Evolutionary conservation across 176 grass and related monocot species (phyloP), one percentile per base, ranked within the genome.

Genomic region (Oryza punctata): DNA sequence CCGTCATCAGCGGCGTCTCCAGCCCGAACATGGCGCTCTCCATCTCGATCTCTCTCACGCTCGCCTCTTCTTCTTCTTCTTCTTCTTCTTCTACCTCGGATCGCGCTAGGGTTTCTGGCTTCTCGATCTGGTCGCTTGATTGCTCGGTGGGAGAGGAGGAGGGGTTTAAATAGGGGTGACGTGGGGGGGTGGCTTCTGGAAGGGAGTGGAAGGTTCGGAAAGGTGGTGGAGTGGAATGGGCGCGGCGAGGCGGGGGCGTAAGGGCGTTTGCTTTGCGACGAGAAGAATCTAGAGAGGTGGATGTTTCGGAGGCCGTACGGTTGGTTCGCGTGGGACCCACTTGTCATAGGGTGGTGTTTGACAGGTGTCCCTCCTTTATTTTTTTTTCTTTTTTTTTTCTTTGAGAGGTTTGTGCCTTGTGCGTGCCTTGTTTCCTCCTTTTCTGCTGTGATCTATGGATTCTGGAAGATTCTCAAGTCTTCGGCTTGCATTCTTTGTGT

Each of bases 1-100:
- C 84, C 77, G 84, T 81, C 77, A 93, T 44, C 84, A 96, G 73
- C 11, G 94, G 94, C 2, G 40, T 74, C 67, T 97, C 91, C 15
- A 89, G 13, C 35, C 91, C 86, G 70, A 93, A 86, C 81, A 92
- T 23, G 54, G 82, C 88, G 70, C 37, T 18, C 28, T 92, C 93
- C 93, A 95, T 90, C 52, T 32, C 37, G 30, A 32, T 32, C 33
- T 38, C 35, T 7, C 35, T 67, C 26, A 1, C 25, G 7, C 40
- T 33, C 32, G 32, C 32, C 32, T 33, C 32, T 0, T 29, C 28
- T 29, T 29, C 10, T 26, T 7, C 28, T 29, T 29, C 10, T 26
- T 7, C 21, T 38, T 7, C 11, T 57, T 28, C 41, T 45, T 35
- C 25, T 52, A 23, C 1, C 6, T 73, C 44, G 29, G 27, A 44